Evolutionary conservation across 2,329 filamentous ascomycete species (phyloP), one percentile per base, ranked within the genome.

Genomic region (Fusarium tuaranense): DNA sequence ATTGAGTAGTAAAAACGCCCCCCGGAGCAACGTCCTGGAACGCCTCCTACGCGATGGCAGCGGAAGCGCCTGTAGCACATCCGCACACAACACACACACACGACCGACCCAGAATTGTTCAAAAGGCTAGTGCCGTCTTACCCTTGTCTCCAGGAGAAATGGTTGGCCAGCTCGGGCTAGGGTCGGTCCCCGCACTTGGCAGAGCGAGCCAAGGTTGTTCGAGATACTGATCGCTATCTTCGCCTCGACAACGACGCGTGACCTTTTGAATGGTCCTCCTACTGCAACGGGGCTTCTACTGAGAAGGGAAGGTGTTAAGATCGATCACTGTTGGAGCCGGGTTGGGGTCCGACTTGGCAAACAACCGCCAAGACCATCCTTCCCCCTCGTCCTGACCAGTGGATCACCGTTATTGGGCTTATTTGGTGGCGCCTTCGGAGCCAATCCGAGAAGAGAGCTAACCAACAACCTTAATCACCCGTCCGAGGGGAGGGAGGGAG

Each of bases 231-330:
- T 34, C 12, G 70, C 38, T 76, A 76, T 73, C 75, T 74, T 74
- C 67, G 67, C 57, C 63, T 67, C 36, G 70, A 30, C 27, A 30
- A 30, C 27, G 27, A 76, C 71, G 71, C 73, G 67, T 76, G 73
- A 75, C 71, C 55, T 58, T 44, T 27, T 38, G 48, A 65, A 60
- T 36, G 36, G 41, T 12, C 38, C 69, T 63, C 32, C 32, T 59
- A 22, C 20, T 20, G 27, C 34, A 53, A 62, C 73, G 73, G 73
- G 65, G 65, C 57, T 70, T 53, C 68, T 76, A 65, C 76, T 69
- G 8, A 51, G 69, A 73, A 75, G 20, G 76, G 76, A 78, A 78
- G 76, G 76, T 78, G 71, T 12, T 59, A 53, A 60, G 63, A 75
- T 65, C 65, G 64, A 76, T 76, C 61, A 55, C 59, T 68, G 64